These are phyloP conservation scores for Aaosphaeria pasadenensis DNA, from an alignment of 2,329 filamentous ascomycete species.

Conservation along the genomic window DNA sequence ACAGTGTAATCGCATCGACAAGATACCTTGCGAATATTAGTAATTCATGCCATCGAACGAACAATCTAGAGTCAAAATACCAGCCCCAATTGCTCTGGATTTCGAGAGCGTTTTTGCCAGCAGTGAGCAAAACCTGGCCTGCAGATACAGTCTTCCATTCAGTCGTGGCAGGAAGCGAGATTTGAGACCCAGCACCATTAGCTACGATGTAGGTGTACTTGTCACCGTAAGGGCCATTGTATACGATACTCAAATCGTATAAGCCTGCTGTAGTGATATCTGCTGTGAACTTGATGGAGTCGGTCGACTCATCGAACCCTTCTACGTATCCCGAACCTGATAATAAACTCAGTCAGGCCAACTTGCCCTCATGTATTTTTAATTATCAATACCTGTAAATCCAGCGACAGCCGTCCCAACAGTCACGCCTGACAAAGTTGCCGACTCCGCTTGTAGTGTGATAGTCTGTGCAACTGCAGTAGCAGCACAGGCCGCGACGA, in stretches of 20 bases:
- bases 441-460: constrained; percentile 38
- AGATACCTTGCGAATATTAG: constrained; percentile 19
- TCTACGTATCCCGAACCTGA: constrained; percentile 48
- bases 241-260: constrained; percentile 46
- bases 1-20: constrained; percentile 44
- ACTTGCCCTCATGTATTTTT: background rate
- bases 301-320: constrained; percentile 42
- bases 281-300: constrained; percentile 46
- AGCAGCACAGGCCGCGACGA: constrained; percentile 14
- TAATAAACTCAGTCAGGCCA: too few species aligned
- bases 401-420: constrained; percentile 40
- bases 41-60: background rate
- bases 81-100: constrained; percentile 51
- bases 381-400: constrained; percentile 31
- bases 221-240: constrained; percentile 47
- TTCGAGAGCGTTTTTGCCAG: constrained; percentile 45
- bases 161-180: constrained; percentile 40
- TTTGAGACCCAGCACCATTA: constrained; percentile 43
- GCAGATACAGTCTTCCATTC: constrained; percentile 40
- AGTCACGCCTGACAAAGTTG: constrained; percentile 39
- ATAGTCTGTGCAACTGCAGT: background rate
- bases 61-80: constrained; percentile 14
- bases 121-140: constrained; percentile 46
- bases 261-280: constrained; percentile 33
- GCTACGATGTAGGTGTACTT: constrained; percentile 45